Evolutionary conservation across 495 filamentous ascomycete genomes (phyloP).

Genomic region (Trichocladium uniseriatum): DNA sequence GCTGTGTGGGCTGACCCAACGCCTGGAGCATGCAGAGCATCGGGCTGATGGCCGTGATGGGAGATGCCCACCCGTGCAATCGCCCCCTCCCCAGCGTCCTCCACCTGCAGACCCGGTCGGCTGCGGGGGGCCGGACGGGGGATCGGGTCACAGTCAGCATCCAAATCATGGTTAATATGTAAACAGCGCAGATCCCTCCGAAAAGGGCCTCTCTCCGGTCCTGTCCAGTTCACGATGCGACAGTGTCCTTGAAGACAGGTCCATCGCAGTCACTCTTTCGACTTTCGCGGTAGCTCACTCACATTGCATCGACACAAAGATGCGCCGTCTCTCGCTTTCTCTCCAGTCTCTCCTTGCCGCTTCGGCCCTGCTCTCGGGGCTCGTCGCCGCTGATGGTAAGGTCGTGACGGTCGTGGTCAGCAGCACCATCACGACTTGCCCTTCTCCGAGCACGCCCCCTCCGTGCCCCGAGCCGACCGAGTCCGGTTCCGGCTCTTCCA

Average conservation of each 20-base stretch:
- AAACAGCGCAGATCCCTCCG: constrained; percentile 4
- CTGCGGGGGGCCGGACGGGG: no score
- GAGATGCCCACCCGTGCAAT: no score
- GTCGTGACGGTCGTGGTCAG: constrained; percentile 16
- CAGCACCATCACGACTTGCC: constrained; percentile 19
- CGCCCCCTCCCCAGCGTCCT: no score
- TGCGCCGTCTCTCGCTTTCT: constrained; percentile 20
- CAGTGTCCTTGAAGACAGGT: neutral
- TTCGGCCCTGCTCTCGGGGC: constrained; percentile 12
- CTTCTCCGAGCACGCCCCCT: constrained; percentile 10
- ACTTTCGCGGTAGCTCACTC: neutral
- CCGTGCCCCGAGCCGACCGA: constrained; percentile 10
- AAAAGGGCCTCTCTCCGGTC: neutral
- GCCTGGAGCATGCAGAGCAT: no score
- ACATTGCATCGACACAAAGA: constrained; percentile 1
- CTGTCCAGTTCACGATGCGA: constrained; percentile 3
- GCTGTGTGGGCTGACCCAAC: no score
- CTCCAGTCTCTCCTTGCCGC: constrained; percentile 19
- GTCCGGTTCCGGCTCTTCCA: neutral
- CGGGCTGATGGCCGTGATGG: no score
- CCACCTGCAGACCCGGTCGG: no score
- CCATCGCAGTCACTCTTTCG: neutral
- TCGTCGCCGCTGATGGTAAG: constrained; percentile 5
- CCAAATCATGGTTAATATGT: no score
- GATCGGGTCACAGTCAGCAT: no score